Percentiles rank a stretch among this genome's conserved stretches.
Evolutionary conservation across 345 rosid species (phyloP).

Genomic region (Theobroma cacao): DNA sequence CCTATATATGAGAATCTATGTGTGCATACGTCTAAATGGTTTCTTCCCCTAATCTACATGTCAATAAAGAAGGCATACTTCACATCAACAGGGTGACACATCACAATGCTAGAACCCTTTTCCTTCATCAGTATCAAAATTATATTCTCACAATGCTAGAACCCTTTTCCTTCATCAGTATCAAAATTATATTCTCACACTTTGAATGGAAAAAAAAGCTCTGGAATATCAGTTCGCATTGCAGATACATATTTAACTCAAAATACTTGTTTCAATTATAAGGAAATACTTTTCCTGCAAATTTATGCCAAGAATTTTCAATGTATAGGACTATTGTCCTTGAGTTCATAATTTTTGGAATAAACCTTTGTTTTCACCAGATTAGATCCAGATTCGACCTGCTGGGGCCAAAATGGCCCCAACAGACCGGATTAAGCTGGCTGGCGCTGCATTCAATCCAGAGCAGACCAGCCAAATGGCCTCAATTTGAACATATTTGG

Average conservation of each 20-base stretch:
- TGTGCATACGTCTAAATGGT: not conserved
- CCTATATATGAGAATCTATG: not conserved
- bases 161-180: not conserved
- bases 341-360: not conserved
- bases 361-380: not conserved
- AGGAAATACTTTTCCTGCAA: not conserved
- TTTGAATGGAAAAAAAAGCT: no score
- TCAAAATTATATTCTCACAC: not conserved
- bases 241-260: not conserved
- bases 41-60: not conserved
- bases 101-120: not conserved
- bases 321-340: not conserved
- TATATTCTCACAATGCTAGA: no score
- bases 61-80: not conserved
- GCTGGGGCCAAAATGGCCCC: not conserved
- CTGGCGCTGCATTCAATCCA: not conserved
- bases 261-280: not conserved
- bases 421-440: not conserved
- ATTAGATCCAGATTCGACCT: not conserved
- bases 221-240: not conserved
- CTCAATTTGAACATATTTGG: not conserved
- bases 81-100: not conserved
- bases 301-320: not conserved
- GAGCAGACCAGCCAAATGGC: not conserved
- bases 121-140: not conserved